Percentiles rank a stretch among this genome's conserved stretches.
phyloP scores from a whole-genome alignment of 495 filamentous ascomycete genomes.

The Trichoderma virens region DNA sequence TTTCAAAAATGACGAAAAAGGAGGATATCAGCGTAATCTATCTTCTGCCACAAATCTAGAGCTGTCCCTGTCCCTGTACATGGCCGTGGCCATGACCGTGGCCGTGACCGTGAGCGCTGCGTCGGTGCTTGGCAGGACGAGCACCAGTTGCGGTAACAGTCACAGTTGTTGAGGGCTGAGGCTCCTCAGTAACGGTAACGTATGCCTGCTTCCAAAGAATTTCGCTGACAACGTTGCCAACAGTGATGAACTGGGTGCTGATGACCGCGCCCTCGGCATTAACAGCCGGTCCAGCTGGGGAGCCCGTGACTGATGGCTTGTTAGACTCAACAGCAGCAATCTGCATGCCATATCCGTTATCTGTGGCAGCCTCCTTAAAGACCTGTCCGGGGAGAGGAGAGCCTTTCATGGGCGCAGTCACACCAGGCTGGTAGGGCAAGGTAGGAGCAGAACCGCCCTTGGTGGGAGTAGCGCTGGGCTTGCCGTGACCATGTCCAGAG shows the following conservation, averaged over 20 bases:
- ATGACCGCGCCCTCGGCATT: constrained; percentile 1
- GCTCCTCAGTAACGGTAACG: constrained; percentile 31
- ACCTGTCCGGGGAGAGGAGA: constrained; percentile 5
- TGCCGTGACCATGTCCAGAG: background rate
- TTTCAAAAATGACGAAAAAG: constrained; percentile 1
- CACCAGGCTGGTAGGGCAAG: constrained; percentile 13
- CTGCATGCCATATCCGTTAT: background rate
- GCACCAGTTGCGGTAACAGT: constrained; percentile 15
- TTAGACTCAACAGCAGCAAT: background rate
- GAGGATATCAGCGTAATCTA: background rate
- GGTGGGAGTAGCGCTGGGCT: constrained; percentile 28
- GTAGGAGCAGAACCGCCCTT: constrained; percentile 22
- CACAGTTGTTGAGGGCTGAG: constrained; percentile 27
- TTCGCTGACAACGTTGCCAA: constrained; percentile 31
- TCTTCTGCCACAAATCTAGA: background rate
- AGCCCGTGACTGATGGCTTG: constrained; percentile 19
- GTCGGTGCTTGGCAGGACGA: constrained; percentile 6
- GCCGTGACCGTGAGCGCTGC: background rate
- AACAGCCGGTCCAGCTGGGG: constrained; percentile 17
- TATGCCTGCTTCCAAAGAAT: constrained; percentile 39
- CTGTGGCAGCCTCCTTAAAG: background rate
- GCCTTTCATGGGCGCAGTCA: background rate
- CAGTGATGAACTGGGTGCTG: constrained; percentile 37
- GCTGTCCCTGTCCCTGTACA: background rate
- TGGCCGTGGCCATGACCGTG: constrained; percentile 8